Evolutionary conservation across 306 rosid genomes (phyloP).

Genomic region (Lithocarpus polystachyus): DNA sequence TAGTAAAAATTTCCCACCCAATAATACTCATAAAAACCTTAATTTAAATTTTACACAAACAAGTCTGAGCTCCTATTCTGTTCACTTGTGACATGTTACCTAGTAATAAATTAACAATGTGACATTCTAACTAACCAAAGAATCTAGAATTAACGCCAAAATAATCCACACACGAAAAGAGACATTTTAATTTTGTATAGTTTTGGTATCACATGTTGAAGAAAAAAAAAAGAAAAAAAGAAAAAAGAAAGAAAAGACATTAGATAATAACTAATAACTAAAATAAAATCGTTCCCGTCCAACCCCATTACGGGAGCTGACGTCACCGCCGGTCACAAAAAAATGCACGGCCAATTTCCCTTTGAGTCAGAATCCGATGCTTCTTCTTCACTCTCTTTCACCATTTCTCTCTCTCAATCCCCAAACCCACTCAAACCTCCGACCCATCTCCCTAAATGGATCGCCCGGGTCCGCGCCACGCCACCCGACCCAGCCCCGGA

Average conservation of each 20-base stretch:
- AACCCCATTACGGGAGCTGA: slow-evolving; percentile 27
- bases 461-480: neutral
- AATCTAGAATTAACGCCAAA: too few relatives aligned
- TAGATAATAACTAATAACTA: too few relatives aligned
- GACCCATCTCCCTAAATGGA: slow-evolving; percentile 16
- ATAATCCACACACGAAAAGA: too few relatives aligned
- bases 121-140: too few relatives aligned
- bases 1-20: too few relatives aligned
- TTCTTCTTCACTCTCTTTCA: neutral
- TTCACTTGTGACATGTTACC: too few relatives aligned
- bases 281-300: slow-evolving; percentile 22
- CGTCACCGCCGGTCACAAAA: slow-evolving; percentile 46
- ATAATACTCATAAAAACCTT: too few relatives aligned
- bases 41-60: too few relatives aligned
- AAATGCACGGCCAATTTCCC: slow-evolving; percentile 36
- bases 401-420: neutral
- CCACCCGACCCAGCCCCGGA: slow-evolving; percentile 14
- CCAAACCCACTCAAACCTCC: neutral
- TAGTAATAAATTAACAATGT: too few relatives aligned
- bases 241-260: neutral
- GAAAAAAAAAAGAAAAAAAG: neutral
- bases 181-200: too few relatives aligned
- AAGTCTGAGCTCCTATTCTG: too few relatives aligned
- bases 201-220: too few relatives aligned
- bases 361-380: slow-evolving; percentile 29